A percentile compares a stretch with the other conserved stretches of the same genome.
These are phyloP conservation scores for Gentiana macrophylla DNA, from an alignment of 257 asterid species.

Conservation along the genomic window DNA sequence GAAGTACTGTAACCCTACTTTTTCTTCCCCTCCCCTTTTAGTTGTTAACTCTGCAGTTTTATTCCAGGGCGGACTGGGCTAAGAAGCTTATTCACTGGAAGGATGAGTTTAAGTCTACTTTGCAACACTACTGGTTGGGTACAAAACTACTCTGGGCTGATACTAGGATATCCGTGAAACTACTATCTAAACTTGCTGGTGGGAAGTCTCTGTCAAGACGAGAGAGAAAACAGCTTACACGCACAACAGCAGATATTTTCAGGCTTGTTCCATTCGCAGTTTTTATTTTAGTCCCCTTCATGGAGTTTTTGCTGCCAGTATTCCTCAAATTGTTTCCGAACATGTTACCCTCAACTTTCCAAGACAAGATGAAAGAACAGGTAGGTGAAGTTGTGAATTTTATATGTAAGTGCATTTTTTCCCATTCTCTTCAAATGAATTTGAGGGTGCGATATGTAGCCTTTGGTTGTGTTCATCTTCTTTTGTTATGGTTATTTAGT, in stretches of 20 bases:
- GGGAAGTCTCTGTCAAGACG: constrained; percentile 88
- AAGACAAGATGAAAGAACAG: constrained; percentile 97
- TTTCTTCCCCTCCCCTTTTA: background rate
- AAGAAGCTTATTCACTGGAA: constrained; percentile 69
- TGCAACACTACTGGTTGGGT: constrained; percentile 90
- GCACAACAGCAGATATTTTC: constrained; percentile 93
- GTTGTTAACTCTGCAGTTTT: constrained; percentile 14
- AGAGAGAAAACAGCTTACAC: constrained; percentile 90
- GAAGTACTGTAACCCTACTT: background rate
- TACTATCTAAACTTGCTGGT: constrained; percentile 66
- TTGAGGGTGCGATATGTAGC: no score
- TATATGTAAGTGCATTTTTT: no score
- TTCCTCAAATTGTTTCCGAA: constrained; percentile 83
- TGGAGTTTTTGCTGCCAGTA: constrained; percentile 89
- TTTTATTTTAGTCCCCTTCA: constrained; percentile 77
- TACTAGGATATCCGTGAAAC: constrained; percentile 72
- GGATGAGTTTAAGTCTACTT: constrained; percentile 67
- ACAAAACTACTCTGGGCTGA: constrained; percentile 86
- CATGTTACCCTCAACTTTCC: constrained; percentile 92
- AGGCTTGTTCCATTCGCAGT: constrained; percentile 94
- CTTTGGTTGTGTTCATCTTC: no score
- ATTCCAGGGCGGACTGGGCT: constrained; percentile 76
- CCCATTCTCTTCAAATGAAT: no score
- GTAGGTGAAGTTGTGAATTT: constrained; percentile 15
- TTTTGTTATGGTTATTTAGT: no score